Conservation (phyloP, 768 basidiomycete genomes). For the Suillus sp. region DNA sequence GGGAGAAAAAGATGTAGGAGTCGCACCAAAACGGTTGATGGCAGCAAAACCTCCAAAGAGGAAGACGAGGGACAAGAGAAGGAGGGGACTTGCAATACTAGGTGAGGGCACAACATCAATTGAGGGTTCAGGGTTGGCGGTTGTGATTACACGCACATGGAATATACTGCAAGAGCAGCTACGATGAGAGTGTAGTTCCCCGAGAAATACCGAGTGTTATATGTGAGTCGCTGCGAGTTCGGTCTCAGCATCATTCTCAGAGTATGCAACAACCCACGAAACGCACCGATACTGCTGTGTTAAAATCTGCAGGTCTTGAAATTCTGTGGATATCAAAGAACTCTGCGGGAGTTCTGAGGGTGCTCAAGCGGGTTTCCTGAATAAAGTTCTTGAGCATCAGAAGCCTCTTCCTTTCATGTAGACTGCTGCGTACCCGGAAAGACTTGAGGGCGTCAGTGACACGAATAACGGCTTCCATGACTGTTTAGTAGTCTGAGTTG, state of each 20-base stretch:
- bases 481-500: constrained; percentile 9
- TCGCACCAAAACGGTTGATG: constrained; percentile 87
- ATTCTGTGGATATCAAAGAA: constrained; percentile 86
- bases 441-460: constrained; percentile 69
- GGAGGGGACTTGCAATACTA: constrained; percentile 80
- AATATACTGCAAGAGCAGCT: constrained; percentile 79
- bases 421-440: constrained; percentile 55
- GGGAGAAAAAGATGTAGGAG: constrained; percentile 4
- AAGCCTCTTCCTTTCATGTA: not conserved
- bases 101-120: not conserved
- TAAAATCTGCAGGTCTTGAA: constrained; percentile 81
- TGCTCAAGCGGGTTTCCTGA: constrained; percentile 80
- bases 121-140: not conserved
- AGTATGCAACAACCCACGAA: not conserved
- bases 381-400: not conserved
- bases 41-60: constrained; percentile 88
- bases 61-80: constrained; percentile 83
- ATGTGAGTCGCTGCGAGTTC: constrained; percentile 75
- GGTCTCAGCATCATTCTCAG: not conserved
- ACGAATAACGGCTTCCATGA: constrained; percentile 69
- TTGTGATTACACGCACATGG: constrained; percentile 56
- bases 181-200: constrained; percentile 89
- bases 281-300: constrained; percentile 74
- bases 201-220: constrained; percentile 91
- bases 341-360: constrained; percentile 69